Base-by-base conservation (phyloP, 164 flowering plant species). In the Tetracentron sinense region DNA sequence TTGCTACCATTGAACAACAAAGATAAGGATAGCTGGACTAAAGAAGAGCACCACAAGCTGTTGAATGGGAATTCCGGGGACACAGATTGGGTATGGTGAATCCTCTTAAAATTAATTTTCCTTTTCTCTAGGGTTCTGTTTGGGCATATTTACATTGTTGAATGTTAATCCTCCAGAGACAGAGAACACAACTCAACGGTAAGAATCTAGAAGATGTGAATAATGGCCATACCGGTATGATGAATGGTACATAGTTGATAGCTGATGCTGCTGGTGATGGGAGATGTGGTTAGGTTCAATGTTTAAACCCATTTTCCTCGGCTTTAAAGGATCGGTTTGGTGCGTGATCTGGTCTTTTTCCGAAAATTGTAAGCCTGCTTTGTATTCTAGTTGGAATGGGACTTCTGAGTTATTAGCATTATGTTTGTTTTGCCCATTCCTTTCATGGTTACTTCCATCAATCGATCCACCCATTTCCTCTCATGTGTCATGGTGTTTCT, bases 11-110 rank as follows among this genome's bases (percentile, higher is more conserved):
- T 92, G 69, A 92, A 76, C 68, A 72, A 63, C 29, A 88, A 80
- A 74, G 96, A 87, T 38, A 89, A 77, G 68, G 96, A 91, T 52
- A 62, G 77, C 64, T 72, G 69, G 74, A 76, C 64, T 17, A 86
- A 77, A 71, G 97, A 90, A 75, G 99, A 88, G 73, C 79, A 72
- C 63, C 85, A 77, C 81, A 92, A 84, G 69, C 88, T 88, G 62
- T 57, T 89, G 77, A 94, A 91, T 70, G 99, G 99, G 63, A 89
- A 87, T 59, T 62, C 87, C 30, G 90, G 63, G 53, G 98, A 94
- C 60, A 67, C 78, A 1, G 98, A 89, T 68, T 72, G 96, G 93
- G 95, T 90, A 85, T 62, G 51, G 14, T n/a, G n/a, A 20, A 11
- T 30, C 51, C 21, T 23, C 23, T 8, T 21, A 17, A 44, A 28